Conservation (phyloP, 768 basidiomycete genomes). For the Lactarius indigo region DNA sequence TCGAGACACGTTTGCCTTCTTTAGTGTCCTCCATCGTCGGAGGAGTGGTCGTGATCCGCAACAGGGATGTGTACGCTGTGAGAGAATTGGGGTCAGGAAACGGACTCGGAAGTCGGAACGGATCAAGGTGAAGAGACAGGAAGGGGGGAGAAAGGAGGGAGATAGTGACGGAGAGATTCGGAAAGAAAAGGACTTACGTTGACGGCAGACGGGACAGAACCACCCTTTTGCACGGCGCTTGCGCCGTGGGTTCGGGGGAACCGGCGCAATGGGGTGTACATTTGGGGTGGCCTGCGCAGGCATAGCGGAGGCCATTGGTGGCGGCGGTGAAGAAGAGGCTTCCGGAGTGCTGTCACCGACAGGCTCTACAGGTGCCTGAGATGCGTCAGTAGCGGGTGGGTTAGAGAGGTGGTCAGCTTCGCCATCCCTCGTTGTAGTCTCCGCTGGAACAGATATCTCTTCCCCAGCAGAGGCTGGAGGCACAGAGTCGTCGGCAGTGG, state of each 20-base stretch:
- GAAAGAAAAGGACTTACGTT: conserved; percentile 58
- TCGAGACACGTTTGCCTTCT: conserved; percentile 25
- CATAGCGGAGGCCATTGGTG: conserved; percentile 19
- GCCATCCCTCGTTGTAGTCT: not conserved
- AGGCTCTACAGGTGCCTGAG: conserved; percentile 19
- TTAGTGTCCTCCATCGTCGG: conserved; percentile 23
- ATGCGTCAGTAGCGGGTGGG: conserved; percentile 3
- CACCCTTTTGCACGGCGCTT: conserved; percentile 96
- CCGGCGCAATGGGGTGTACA: conserved; percentile 15
- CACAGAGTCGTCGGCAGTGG: conserved; percentile 7
- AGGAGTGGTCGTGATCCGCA: conserved; percentile 39
- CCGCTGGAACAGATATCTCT: not conserved
- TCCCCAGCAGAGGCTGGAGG: conserved; percentile 29
- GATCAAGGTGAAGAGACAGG: not conserved
- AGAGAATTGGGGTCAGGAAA: not conserved
- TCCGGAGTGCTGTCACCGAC: conserved; percentile 19
- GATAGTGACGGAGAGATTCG: not conserved
- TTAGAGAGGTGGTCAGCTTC: not conserved
- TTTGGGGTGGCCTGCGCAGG: conserved; percentile 21
- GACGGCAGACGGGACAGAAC: conserved; percentile 95
- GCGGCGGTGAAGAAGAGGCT: not conserved
- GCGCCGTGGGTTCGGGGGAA: conserved; percentile 50
- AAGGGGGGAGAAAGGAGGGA: conserved; percentile 5
- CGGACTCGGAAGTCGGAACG: not conserved
- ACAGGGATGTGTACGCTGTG: conserved; percentile 44